These are phyloP conservation scores for Pleurotus citrinopileatus DNA, from an alignment of 768 basidiomycete species.

Conservation along the genomic window DNA sequence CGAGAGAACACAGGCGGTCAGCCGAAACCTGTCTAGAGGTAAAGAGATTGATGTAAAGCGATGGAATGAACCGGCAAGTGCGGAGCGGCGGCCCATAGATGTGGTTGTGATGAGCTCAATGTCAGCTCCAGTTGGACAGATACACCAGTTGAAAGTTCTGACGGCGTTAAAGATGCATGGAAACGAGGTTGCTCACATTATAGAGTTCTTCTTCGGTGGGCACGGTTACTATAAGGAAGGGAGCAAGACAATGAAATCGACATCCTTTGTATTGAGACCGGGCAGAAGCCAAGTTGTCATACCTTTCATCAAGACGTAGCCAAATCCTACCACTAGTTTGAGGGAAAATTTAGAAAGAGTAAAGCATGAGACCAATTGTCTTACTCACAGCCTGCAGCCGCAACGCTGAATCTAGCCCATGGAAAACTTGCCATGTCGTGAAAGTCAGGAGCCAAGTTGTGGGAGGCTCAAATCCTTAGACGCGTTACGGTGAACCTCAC, in stretches of 20 bases:
- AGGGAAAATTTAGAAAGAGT: neutral
- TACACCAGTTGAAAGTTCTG: slow-evolving; percentile 3
- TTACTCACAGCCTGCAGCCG: slow-evolving; percentile 45
- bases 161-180: slow-evolving; percentile 4
- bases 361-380: slow-evolving; percentile 21
- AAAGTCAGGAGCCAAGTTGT: slow-evolving; percentile 7
- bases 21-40: neutral
- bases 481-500: neutral
- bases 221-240: slow-evolving; percentile 46
- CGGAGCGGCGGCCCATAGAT: no score
- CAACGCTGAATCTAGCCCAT: slow-evolving; percentile 50
- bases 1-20: neutral
- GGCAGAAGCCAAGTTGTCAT: neutral
- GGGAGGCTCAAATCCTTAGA: neutral
- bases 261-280: neutral
- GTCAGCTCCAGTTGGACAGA: no score
- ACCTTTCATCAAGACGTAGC: slow-evolving; percentile 64
- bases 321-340: slow-evolving; percentile 54
- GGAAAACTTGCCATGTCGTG: slow-evolving; percentile 46
- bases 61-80: slow-evolving; percentile 7
- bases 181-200: slow-evolving; percentile 33
- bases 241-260: no score
- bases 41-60: neutral
- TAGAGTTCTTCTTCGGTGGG: slow-evolving; percentile 54
- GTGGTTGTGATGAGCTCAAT: no score